Conservation (phyloP, 306 rosid genomes). For the cucumber (Cucumis sativus) region Cucumber_9930_V3 NC_026656.2:17542001-17542500, state of each 20-base stretch:
- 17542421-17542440: constrained; percentile 34
- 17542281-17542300: background rate
- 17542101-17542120: background rate
- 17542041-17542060: background rate
- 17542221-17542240: background rate
- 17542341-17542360: constrained; percentile 57
- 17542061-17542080: background rate
- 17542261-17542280: constrained; percentile 1
- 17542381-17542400: constrained; percentile 45
- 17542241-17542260: background rate
- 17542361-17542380: constrained; percentile 53
- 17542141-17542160: background rate
- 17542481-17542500: constrained; percentile 45
- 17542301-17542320: background rate
- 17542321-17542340: constrained; percentile 17
- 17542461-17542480: constrained; percentile 33
- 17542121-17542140: background rate
- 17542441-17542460: constrained; percentile 28
- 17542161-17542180: background rate
- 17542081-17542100: background rate
- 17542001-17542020: background rate
- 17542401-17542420: constrained; percentile 37
- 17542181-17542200: background rate
- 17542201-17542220: background rate
- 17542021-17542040: background rate